A percentile compares a stretch with the other conserved stretches of the same genome.
Evolutionary conservation across 768 basidiomycete genomes (phyloP).

Genomic region (Amylocystis lapponica): DNA sequence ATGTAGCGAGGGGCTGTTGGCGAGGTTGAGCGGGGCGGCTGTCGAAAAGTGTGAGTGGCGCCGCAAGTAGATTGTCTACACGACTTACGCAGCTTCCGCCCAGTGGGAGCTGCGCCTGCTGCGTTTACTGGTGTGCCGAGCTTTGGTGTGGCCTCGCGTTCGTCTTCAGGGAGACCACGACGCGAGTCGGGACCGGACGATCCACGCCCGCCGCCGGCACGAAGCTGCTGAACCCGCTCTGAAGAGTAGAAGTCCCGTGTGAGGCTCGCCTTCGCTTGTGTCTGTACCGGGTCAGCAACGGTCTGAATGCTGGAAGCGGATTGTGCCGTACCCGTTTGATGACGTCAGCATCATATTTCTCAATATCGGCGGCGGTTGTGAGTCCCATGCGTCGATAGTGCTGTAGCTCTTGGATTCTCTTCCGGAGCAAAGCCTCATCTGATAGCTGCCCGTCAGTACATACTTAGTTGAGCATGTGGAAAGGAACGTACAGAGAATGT

Average conservation of each 20-base stretch:
- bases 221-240: conserved; percentile 45
- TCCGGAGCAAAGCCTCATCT: conserved; percentile 88
- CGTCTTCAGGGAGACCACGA: conserved; percentile 50
- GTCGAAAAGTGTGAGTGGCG: conserved; percentile 1
- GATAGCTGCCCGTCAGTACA: too few relatives aligned
- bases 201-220: conserved; percentile 43
- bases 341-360: conserved; percentile 78
- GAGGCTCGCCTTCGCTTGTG: conserved; percentile 53
- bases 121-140: conserved; percentile 20
- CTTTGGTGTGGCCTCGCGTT: conserved; percentile 57
- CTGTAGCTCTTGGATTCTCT: conserved; percentile 87
- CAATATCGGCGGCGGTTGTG: conserved; percentile 80
- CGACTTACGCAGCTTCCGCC: conserved; percentile 38
- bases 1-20: conserved; percentile 85
- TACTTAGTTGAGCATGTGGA: neutral
- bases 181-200: conserved; percentile 50
- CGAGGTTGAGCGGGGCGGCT: conserved; percentile 77
- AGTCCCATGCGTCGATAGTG: conserved; percentile 85
- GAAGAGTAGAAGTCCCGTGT: conserved; percentile 51
- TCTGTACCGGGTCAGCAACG: conserved; percentile 30
- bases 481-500: conserved; percentile 73
- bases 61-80: too few relatives aligned
- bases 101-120: conserved; percentile 31
- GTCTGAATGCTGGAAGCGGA: conserved; percentile 6
- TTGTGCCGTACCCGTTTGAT: conserved; percentile 57